Conservation (phyloP, 306 rosid species). For the Acacia acuminata region DNA sequence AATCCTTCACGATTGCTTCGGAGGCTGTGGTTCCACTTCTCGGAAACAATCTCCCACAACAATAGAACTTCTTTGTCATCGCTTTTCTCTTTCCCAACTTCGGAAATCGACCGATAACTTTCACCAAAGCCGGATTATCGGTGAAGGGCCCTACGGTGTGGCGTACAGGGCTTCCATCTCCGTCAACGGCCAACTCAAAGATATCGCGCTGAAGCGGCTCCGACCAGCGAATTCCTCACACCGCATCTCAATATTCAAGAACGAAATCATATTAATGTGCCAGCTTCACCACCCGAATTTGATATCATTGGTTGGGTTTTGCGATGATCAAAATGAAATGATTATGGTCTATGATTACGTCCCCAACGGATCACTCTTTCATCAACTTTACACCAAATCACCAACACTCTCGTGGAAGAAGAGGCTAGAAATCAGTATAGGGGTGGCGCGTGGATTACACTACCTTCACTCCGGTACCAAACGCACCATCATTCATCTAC, state of each 20-base stretch:
- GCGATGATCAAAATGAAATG: constrained; percentile 20
- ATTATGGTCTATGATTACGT: constrained; percentile 26
- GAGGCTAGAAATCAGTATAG: neutral
- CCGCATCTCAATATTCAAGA: neutral
- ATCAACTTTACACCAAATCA: neutral
- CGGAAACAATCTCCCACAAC: neutral
- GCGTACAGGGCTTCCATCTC: constrained; percentile 24
- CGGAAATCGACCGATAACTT: constrained; percentile 36
- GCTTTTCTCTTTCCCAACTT: constrained; percentile 26
- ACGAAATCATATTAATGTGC: constrained; percentile 16
- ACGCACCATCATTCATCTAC: constrained; percentile 1
- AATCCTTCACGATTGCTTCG: neutral
- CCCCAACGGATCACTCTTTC: constrained; percentile 14
- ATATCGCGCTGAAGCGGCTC: neutral
- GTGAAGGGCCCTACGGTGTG: accelerated
- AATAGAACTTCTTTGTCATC: constrained; percentile 26
- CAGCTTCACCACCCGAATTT: constrained; percentile 22
- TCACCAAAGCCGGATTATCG: neutral
- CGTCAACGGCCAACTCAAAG: neutral
- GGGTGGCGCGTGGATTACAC: constrained; percentile 17
- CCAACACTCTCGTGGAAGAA: neutral
- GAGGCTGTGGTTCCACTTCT: neutral
- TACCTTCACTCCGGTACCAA: constrained; percentile 39
- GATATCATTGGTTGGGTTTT: neutral
- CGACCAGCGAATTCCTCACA: neutral